These are phyloP conservation scores for Hordeum vulgare DNA, from an alignment of 176 grass and related monocot species.

Conservation along the genomic window DNA sequence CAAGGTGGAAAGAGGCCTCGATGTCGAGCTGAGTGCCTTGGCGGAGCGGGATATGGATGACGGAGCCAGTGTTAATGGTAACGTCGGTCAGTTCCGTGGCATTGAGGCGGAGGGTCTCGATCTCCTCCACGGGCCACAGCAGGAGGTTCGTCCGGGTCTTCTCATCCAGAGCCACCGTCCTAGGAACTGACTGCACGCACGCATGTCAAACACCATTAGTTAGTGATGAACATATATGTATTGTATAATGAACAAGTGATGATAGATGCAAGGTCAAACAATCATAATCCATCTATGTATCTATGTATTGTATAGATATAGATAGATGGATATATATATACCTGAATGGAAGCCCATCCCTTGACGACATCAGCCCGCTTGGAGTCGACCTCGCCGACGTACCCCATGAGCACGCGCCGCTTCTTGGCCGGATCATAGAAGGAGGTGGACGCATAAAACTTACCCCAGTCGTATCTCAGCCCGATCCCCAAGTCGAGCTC, in stretches of 20 bases:
- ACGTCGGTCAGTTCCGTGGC: background rate
- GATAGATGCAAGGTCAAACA: too few species aligned
- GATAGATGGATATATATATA: background rate
- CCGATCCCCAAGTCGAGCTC: constrained; percentile 67
- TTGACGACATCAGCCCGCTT: constrained; percentile 53
- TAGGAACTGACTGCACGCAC: background rate
- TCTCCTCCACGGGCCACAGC: background rate
- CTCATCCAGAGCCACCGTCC: background rate
- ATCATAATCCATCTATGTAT: background rate
- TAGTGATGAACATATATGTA: too few species aligned
- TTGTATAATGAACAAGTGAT: too few species aligned
- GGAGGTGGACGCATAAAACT: constrained; percentile 82
- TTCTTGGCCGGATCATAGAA: constrained; percentile 55
- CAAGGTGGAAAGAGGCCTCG: background rate
- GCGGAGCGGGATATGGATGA: background rate
- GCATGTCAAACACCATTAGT: background rate
- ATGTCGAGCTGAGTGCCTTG: background rate
- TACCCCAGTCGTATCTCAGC: constrained; percentile 77
- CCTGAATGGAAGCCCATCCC: constrained; percentile 80
- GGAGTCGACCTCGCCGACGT: constrained; percentile 72
- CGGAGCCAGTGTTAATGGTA: background rate
- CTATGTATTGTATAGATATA: too few species aligned
- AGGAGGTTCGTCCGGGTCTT: background rate
- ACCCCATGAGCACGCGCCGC: constrained; percentile 62
- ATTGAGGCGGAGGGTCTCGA: background rate